phyloP scores from a whole-genome alignment of 352 stramenopile genomes.

The Peronospora belbahrii region DNA sequence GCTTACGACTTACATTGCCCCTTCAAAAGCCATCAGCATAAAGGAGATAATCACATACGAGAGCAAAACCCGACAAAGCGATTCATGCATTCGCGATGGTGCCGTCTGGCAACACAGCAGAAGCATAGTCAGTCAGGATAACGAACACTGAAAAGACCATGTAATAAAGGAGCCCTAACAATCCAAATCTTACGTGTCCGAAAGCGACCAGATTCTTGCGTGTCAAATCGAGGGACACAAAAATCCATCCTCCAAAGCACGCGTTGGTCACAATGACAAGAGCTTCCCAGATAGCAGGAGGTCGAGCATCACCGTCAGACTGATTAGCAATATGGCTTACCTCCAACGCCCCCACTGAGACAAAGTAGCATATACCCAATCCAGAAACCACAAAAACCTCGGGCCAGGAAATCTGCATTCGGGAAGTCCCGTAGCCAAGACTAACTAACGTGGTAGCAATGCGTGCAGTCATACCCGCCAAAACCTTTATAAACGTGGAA shows the following conservation, averaged over 20 bases:
- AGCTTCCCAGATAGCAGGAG: constrained; percentile 65
- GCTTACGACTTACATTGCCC: constrained; percentile 51
- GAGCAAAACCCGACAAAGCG: constrained; percentile 45
- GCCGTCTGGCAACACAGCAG: constrained; percentile 31
- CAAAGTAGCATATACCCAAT: constrained; percentile 73
- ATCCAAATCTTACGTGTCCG: constrained; percentile 60
- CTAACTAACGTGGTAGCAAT: constrained; percentile 73
- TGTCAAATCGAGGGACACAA: constrained; percentile 66
- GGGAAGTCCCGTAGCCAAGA: constrained; percentile 75
- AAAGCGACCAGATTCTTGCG: constrained; percentile 74
- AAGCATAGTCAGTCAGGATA: background rate
- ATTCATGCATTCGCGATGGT: constrained; percentile 73
- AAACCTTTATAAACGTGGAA: constrained; percentile 66
- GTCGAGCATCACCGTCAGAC: constrained; percentile 50
- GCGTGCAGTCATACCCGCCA: constrained; percentile 64
- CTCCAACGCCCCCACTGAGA: constrained; percentile 66
- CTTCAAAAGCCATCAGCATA: constrained; percentile 66
- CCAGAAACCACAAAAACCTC: constrained; percentile 71
- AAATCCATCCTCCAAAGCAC: constrained; percentile 85
- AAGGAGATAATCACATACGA: constrained; percentile 65
- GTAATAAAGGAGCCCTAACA: background rate
- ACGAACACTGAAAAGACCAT: background rate
- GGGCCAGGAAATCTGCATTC: constrained; percentile 57
- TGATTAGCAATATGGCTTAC: constrained; percentile 77
- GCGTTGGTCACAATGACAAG: constrained; percentile 72